Evolutionary conservation across 2,329 filamentous ascomycete species (phyloP), one percentile per base, ranked within the genome.

Genomic region (Aureobasidium uvarum): DNA sequence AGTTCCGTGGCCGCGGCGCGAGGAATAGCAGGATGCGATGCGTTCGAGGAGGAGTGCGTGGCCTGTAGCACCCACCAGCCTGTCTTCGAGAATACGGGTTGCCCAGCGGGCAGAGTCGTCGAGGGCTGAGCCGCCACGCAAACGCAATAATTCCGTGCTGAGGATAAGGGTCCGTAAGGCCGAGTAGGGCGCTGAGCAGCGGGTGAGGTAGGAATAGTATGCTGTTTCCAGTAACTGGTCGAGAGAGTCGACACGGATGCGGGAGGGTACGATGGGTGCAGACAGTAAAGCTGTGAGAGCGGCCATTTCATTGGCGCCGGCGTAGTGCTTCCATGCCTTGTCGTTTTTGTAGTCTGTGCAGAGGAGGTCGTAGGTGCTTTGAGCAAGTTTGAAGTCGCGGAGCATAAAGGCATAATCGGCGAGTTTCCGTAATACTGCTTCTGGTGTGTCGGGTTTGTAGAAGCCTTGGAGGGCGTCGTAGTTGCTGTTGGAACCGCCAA

Each of bases 401-500:
- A 99, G 83, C 93, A 99, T 97, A 73, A 99, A 96, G 13, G 92
- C 89, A 77, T 94, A 98, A 75, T 99, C 95, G 50, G 91, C 95
- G 56, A 99, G 81, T 74, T 96, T 96, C 41, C 95, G 88, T 86
- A 99, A 91, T 58, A 95, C 85, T 3, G 94, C 93, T 79, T 99
- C 96, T 0, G 92, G 88, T 0, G 90, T 81, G 68, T 96, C 92
- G 0, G 91, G 89, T 31, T 85, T 83, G 76, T 98, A 99, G 74
- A 91, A 96, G 1, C 92, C 92, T 70, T 86, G 84, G 7, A 86
- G 77, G 43, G 84, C 78, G 75, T 97, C 92, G 76, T 96, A 97
- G 72, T 92, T 96, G 71, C 84, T 86, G 64, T 77, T 77, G 3
- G 78, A 77, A 51, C 78, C 79, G 45, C 79, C 78, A 18, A 83